These are phyloP conservation scores for Austroboletus eburneus DNA, from an alignment of 768 basidiomycete genomes.

Conservation along the genomic window DNA sequence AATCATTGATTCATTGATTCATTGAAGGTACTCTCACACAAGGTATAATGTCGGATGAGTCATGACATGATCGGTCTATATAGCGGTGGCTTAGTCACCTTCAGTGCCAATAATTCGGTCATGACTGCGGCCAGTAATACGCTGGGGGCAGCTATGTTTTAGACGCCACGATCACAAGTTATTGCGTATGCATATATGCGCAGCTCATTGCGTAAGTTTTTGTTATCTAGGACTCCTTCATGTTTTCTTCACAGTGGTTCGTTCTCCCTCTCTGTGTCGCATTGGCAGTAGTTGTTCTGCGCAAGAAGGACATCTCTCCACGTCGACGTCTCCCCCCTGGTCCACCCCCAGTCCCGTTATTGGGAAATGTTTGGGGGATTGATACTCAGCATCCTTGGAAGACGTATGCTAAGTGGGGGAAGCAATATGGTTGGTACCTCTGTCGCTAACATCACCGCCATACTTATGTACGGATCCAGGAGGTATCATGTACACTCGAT, in stretches of 20 bases:
- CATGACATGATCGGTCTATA: too few relatives aligned
- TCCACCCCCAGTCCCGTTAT: constrained; percentile 15
- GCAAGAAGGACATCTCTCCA: constrained; percentile 3
- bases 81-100: too few relatives aligned
- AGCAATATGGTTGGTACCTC: constrained; percentile 16
- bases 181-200: too few relatives aligned
- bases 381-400: constrained; percentile 11
- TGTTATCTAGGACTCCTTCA: too few relatives aligned
- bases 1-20: too few relatives aligned
- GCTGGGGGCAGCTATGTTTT: too few relatives aligned
- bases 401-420: constrained; percentile 17
- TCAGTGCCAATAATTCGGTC: too few relatives aligned
- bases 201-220: too few relatives aligned
- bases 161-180: too few relatives aligned
- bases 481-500: constrained; percentile 19
- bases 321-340: constrained; percentile 20
- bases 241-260: constrained; percentile 2
- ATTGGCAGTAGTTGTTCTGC: constrained; percentile 7
- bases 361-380: constrained; percentile 20
- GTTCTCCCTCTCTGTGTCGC: constrained; percentile 8
- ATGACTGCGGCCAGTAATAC: too few relatives aligned
- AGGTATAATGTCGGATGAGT: too few relatives aligned
- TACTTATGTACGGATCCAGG: constrained; percentile 8
- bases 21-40: too few relatives aligned
- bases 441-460: neutral